Evolutionary conservation across 768 basidiomycete genomes (phyloP).

Genomic region (Lentinula raphanica): DNA sequence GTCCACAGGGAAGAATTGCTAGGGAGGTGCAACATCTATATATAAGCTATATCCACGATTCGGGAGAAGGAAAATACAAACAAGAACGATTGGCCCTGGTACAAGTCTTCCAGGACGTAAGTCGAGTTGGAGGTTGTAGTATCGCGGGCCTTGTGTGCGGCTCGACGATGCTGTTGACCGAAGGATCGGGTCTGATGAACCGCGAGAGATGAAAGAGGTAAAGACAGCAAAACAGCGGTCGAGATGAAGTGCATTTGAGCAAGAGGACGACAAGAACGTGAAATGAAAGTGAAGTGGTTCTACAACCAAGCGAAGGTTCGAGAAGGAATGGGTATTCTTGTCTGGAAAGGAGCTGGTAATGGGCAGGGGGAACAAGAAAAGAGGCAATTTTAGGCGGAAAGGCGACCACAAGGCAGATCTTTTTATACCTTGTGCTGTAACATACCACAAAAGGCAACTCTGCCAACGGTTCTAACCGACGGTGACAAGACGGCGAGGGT

Average conservation of each 20-base stretch:
- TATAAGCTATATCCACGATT: too few relatives aligned
- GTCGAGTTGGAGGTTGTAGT: background rate
- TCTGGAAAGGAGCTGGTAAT: too few relatives aligned
- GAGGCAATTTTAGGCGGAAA: background rate
- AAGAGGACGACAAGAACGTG: background rate
- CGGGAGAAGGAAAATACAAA: slow-evolving; percentile 25
- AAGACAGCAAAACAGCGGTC: background rate
- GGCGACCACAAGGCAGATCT: background rate
- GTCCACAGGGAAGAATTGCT: slow-evolving; percentile 49
- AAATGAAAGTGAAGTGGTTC: background rate
- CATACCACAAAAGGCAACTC: background rate
- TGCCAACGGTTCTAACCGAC: background rate
- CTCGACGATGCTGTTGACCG: background rate
- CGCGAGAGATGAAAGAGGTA: slow-evolving; percentile 3
- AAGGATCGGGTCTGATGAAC: background rate
- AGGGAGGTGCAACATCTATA: too few relatives aligned
- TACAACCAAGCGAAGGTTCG: background rate
- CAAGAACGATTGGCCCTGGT: slow-evolving; percentile 57
- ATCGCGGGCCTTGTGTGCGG: background rate
- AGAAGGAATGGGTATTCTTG: background rate
- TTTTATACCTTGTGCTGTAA: background rate
- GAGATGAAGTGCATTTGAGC: background rate
- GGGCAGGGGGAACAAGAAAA: background rate
- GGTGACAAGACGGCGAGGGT: background rate
- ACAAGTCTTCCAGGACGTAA: slow-evolving; percentile 14